Evolutionary conservation across 176 grass and related monocot genomes (phyloP), one percentile per base, ranked within the genome.

Genomic region (sorghum (Sorghum bicolor)): DNA sequence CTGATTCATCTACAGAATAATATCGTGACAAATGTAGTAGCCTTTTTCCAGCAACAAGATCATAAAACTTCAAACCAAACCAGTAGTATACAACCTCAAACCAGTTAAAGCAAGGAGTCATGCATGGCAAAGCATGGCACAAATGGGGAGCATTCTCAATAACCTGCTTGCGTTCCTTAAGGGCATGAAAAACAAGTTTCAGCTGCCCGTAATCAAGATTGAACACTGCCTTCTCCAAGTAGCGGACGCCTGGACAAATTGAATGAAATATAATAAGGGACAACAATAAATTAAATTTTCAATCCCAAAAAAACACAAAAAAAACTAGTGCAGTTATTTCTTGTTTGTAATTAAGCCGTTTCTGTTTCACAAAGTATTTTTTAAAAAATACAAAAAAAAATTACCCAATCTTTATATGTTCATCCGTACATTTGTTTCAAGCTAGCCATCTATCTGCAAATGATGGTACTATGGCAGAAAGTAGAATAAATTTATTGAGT

Each of bases 101-200:
- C 96, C 96, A 98, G 38, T 89, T 94, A 91, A 98, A 98, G 80
- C 96, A 98, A 55, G 93, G 96, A 64, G 92, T 98, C 96, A 98
- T 98, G 88, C 96, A 95, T 32, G 96, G 93, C 66, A 98, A 75
- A 82, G 91, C 91, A 82, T 98, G 89, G 31, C 96, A 98, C 39
- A 98, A 79, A 61, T 98, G 96, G 68, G 96, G 93, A 47, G 96
- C 91, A 55, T 95, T 98, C 53, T 95, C 87, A 82, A 98, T 98
- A 41, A 98, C 91, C 57, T 95, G 93, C 70, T 98, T 98, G 26
- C 91, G 88, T 79, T 98, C 96, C 70, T 90, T 98, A 74, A 98
- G 89, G 34, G 96, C 96, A 34, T 95, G 93, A 83, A 98, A 98
- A 84, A 98, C 93, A 75, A 98, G 93, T 83, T 90, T 98, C 43